Percentiles rank a stretch among this genome's conserved stretches.
Evolutionary conservation across 2,329 filamentous ascomycete genomes (phyloP).

Genomic region (Chaetomium sp.): DNA sequence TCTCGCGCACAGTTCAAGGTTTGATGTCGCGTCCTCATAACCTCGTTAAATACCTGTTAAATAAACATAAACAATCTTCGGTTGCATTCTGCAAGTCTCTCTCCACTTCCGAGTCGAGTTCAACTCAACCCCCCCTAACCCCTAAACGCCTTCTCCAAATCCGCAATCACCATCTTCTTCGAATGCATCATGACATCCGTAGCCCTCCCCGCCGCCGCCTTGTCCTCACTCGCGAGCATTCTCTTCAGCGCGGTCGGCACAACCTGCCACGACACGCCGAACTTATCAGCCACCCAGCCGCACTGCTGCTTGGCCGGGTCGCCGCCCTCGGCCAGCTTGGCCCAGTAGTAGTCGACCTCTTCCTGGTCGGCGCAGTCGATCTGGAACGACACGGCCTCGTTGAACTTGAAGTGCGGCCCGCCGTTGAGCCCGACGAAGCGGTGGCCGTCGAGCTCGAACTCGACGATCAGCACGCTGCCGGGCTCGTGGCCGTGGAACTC

Average conservation of each 20-base stretch:
- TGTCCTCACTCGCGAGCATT: constrained; percentile 42
- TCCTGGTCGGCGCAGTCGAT: constrained; percentile 49
- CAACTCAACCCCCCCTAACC: constrained; percentile 12
- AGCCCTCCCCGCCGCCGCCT: constrained; percentile 39
- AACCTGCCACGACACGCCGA: constrained; percentile 52
- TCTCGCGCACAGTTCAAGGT: background rate
- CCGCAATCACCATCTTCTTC: constrained; percentile 48
- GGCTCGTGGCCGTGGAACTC: constrained; percentile 40
- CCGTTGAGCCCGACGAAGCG: constrained; percentile 49
- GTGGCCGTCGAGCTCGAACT: constrained; percentile 46
- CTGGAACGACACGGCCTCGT: constrained; percentile 47
- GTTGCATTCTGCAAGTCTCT: background rate
- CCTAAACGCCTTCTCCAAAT: constrained; percentile 42
- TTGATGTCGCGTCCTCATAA: background rate
- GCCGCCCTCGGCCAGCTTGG: constrained; percentile 46
- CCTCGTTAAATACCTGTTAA: background rate
- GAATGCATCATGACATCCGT: constrained; percentile 46
- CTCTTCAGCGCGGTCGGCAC: constrained; percentile 44
- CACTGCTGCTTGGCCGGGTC: constrained; percentile 44
- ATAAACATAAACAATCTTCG: background rate
- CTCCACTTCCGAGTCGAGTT: background rate
- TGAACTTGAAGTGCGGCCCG: constrained; percentile 46
- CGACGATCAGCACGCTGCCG: constrained; percentile 39
- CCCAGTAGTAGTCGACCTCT: constrained; percentile 53
- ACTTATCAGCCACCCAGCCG: constrained; percentile 51